Base-by-base conservation (phyloP, 2,329 filamentous ascomycete genomes). In the Microsporum audouinii region DNA sequence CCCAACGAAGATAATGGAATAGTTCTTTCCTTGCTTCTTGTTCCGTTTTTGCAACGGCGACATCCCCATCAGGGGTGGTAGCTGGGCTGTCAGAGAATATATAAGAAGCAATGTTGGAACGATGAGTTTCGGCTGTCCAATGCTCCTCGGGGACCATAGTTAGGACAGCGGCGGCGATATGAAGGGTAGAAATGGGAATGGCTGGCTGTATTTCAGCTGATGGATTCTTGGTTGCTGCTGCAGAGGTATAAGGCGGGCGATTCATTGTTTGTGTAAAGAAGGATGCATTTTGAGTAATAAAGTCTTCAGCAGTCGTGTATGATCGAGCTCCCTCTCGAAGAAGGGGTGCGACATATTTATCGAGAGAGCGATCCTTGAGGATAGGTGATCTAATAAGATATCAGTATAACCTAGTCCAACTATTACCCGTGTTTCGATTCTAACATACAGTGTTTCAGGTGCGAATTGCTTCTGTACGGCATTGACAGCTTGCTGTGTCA, bases 1-100 rank as follows among this genome's bases (percentile, higher is more conserved):
- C 82, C 77, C 81, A 81, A 58, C 84, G 77, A 59, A 86, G 71
- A 66, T 81, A 84, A 61, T 78, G 72, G 70, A 84, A 80, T 3
- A 84, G 65, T 58, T 79, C 71, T 59, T 74, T 78, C 62, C 75
- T 77, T 2, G 68, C 62, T 3, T 63, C 56, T 5, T 69, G 59
- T 2, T 67, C 61, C 4, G n/a, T 65, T 65, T 57, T 70, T 73
- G 60, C 69, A 69, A 61, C 65, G 67, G 51, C 68, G 31, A 17
- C 56, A 23, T 49, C 43, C 31, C 29, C 41, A 47, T 34, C 29
- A 8, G 27, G 33, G 12, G 29, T 27, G 43, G 29, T 57, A 45
- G 1, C 67, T 57, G 8, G 60, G 59, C 38, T 64, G 31, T 60
- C 45, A 6, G 60, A 56, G 45, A 58, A 59, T 23, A 47, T 63